A percentile compares a stretch with the other conserved stretches of the same genome.
Conservation (phyloP, 495 filamentous ascomycete species). For the Sordaria brevicollis region DNA sequence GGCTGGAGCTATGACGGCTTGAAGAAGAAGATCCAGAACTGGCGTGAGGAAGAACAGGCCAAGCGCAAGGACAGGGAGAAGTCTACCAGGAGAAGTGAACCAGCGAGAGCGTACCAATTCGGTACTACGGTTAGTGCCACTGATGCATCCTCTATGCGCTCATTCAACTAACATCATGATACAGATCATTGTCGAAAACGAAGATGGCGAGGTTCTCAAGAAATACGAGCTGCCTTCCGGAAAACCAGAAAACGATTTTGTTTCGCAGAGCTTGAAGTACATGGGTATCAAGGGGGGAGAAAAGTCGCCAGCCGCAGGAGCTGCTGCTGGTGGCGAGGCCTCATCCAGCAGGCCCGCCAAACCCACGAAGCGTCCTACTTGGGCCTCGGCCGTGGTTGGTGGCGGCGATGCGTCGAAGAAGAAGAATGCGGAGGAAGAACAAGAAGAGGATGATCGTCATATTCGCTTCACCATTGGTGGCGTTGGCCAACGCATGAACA, state of each 20-base stretch:
- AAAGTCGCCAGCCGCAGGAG: slow-evolving; percentile 13
- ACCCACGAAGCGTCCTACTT: slow-evolving; percentile 7
- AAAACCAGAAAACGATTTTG: slow-evolving; percentile 26
- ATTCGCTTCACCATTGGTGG: slow-evolving; percentile 81
- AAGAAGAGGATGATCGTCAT: slow-evolving; percentile 59
- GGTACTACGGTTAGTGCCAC: slow-evolving; percentile 58
- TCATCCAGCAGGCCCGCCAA: neutral
- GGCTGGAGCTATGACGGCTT: slow-evolving; percentile 33
- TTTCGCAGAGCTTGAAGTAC: slow-evolving; percentile 35
- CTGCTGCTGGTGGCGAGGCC: slow-evolving; percentile 4
- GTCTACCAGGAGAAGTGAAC: slow-evolving; percentile 33
- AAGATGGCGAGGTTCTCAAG: slow-evolving; percentile 94
- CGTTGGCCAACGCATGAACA: slow-evolving; percentile 68
- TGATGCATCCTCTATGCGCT: neutral
- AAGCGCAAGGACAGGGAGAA: slow-evolving; percentile 51
- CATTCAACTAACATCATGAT: slow-evolving; percentile 8
- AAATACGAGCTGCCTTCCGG: slow-evolving; percentile 75
- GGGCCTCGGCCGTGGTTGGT: slow-evolving; percentile 45
- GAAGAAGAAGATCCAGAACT: slow-evolving; percentile 38
- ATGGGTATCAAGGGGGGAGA: slow-evolving; percentile 33
- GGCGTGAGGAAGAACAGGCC: slow-evolving; percentile 47
- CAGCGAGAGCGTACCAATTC: slow-evolving; percentile 89
- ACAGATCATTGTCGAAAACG: slow-evolving; percentile 91
- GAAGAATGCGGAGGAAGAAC: slow-evolving; percentile 36
- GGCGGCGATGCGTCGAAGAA: slow-evolving; percentile 31